Conservation (phyloP, 2,329 filamentous ascomycete genomes). For the Exophiala sp. region DNA sequence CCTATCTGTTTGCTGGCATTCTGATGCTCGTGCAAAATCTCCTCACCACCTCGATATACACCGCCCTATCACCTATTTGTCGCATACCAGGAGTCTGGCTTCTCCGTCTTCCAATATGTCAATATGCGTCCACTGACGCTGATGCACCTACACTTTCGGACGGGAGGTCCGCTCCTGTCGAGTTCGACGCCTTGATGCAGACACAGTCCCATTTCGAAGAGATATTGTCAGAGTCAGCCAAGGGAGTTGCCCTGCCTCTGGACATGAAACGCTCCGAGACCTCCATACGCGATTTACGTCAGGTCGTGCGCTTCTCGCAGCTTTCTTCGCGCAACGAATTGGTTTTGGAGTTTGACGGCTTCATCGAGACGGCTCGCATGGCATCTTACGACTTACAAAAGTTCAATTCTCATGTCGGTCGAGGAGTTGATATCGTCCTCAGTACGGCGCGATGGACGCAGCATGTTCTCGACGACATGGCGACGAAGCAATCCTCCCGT, state of each 20-base stretch:
- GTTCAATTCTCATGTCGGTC: constrained; percentile 74
- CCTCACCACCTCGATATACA: constrained; percentile 57
- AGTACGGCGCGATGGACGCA: constrained; percentile 73
- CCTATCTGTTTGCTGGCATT: constrained; percentile 59
- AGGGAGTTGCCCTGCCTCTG: constrained; percentile 65
- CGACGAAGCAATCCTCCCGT: constrained; percentile 38
- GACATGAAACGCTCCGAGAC: constrained; percentile 77
- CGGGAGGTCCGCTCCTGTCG: constrained; percentile 42
- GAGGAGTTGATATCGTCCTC: constrained; percentile 70
- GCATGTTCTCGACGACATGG: constrained; percentile 63
- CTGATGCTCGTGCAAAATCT: constrained; percentile 61
- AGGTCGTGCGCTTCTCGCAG: constrained; percentile 66
- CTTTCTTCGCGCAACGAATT: constrained; percentile 65
- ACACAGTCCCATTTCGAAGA: constrained; percentile 74
- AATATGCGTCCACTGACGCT: constrained; percentile 11
- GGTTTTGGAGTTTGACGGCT: constrained; percentile 70
- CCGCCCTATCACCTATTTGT: constrained; percentile 66
- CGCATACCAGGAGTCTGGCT: constrained; percentile 63
- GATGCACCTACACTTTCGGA: constrained; percentile 25
- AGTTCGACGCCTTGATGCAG: constrained; percentile 72
- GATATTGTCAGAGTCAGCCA: constrained; percentile 64
- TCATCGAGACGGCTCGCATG: constrained; percentile 65
- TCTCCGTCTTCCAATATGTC: constrained; percentile 63
- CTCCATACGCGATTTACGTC: constrained; percentile 69
- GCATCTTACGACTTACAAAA: constrained; percentile 65